These are phyloP conservation scores for Pleurotus djamor DNA, from an alignment of 768 basidiomycete species.

Conservation along the genomic window DNA sequence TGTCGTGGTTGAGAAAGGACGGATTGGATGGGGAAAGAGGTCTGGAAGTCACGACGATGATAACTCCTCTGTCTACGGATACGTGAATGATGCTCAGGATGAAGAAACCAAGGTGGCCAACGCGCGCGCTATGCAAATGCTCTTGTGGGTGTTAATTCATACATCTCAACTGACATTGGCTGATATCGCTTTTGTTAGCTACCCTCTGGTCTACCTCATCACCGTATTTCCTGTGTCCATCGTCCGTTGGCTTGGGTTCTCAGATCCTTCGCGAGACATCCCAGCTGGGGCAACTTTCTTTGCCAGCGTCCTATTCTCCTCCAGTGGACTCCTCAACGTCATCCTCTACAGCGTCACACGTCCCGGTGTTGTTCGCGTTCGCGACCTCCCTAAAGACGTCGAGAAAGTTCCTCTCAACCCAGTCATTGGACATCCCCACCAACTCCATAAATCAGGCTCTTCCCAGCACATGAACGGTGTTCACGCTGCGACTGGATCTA, in stretches of 20 bases:
- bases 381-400: background rate
- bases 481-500: background rate
- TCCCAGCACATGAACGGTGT: background rate
- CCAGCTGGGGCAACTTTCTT: conserved; percentile 32
- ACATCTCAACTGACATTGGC: background rate
- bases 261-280: conserved; percentile 13
- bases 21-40: background rate
- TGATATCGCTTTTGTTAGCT: conserved; percentile 15
- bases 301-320: conserved; percentile 7
- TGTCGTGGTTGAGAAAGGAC: conserved; percentile 1
- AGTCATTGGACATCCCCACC: background rate
- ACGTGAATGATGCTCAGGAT: background rate
- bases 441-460: background rate
- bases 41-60: background rate
- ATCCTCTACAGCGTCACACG: conserved; percentile 8
- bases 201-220: conserved; percentile 23
- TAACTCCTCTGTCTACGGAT: background rate
- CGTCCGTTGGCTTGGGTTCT: conserved; percentile 32
- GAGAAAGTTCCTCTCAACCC: background rate
- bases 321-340: conserved; percentile 8
- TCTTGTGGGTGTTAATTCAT: conserved; percentile 28
- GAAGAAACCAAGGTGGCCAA: conserved; percentile 8
- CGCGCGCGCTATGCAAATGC: conserved; percentile 31
- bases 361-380: conserved; percentile 2
- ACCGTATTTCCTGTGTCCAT: conserved; percentile 35